Evolutionary conservation across 164 flowering plant genomes (phyloP), one percentile per base, ranked within the genome.

Genomic region (Vitis riparia): DNA sequence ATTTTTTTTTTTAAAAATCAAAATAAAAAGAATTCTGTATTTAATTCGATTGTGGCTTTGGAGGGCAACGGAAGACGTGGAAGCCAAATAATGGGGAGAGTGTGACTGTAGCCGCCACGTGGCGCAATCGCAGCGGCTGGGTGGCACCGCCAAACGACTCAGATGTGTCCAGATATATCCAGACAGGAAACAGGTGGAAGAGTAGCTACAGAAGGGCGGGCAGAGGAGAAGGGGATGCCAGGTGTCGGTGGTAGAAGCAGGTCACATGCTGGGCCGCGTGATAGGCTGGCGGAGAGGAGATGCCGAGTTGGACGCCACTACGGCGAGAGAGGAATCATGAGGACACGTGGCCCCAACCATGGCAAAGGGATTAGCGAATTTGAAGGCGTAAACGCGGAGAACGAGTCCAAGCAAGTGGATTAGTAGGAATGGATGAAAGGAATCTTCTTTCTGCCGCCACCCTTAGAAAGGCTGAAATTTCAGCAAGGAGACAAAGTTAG

Each of bases 371-470:
- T 17, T n/a, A 14, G 32, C 19, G 14, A 14, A 1, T 63, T 65
- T 67, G 69, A 64, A 59, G 75, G 80, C 80, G 57, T 60, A 64
- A 74, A 69, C 81, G 68, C 82, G 82, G 84, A 17, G 75, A 66
- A n/a, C 27, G 30, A 66, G 73, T 73, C 70, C 67, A 70, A 37
- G 7, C 5, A 37, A 37, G 44, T 37, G 44, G 44, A 37, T 37
- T 37, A 32, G 44, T 3, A 37, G 44, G 7, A 5, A 37, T 5
- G 44, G 15, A 30, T 13, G 11, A 53, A 65, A 32, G 30, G 27
- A 59, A 49, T 1, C 51, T 65, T 65, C 51, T 51, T 44, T 8
- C 23, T 37, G 5, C 6, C 44, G 65, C 51, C 65, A 37, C 14
- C 17, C 51, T n/a, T 37, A n/a, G 63, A 59, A 12, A 27, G 62